Evolutionary conservation across 2,329 filamentous ascomycete species (phyloP).

Genomic region (Neurospora crassa): DNA sequence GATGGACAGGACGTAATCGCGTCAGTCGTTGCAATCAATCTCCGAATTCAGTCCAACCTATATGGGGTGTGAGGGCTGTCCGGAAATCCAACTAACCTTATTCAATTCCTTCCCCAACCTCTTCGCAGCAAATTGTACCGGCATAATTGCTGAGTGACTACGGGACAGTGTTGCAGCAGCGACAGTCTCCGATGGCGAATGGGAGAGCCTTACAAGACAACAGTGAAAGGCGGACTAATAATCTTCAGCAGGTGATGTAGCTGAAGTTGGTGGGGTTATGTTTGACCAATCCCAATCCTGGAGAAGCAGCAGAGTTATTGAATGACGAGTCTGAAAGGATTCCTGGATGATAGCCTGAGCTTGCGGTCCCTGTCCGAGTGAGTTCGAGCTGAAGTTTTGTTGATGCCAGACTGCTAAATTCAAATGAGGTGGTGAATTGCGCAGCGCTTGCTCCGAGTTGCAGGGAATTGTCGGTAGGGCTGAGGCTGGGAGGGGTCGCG

Average conservation of each 20-base stretch:
- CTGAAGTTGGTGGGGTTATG: neutral
- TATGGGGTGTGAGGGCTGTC: neutral
- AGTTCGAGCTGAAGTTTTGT: neutral
- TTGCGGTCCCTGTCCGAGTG: neutral
- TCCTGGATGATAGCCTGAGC: neutral
- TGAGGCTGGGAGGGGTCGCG: neutral
- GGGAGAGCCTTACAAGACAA: neutral
- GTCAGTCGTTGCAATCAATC: neutral
- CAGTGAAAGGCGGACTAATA: neutral
- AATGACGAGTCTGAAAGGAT: neutral
- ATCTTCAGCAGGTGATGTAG: neutral
- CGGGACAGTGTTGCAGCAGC: neutral
- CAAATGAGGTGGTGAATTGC: neutral
- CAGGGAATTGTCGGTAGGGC: neutral
- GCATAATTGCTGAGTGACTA: conserved; percentile 6
- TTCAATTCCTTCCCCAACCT: conserved; percentile 49
- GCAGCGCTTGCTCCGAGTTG: neutral
- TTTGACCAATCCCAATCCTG: neutral
- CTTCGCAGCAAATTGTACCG: conserved; percentile 39
- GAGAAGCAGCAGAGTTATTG: neutral
- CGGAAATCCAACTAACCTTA: conserved; percentile 34
- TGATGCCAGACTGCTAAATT: neutral
- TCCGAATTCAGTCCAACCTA: neutral
- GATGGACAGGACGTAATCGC: neutral
- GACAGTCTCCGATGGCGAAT: neutral